Evolutionary conservation across 371 early-diverging fungal species (phyloP), one percentile per base, ranked within the genome.

Genomic region (Sporodiniella umbellata): DNA sequence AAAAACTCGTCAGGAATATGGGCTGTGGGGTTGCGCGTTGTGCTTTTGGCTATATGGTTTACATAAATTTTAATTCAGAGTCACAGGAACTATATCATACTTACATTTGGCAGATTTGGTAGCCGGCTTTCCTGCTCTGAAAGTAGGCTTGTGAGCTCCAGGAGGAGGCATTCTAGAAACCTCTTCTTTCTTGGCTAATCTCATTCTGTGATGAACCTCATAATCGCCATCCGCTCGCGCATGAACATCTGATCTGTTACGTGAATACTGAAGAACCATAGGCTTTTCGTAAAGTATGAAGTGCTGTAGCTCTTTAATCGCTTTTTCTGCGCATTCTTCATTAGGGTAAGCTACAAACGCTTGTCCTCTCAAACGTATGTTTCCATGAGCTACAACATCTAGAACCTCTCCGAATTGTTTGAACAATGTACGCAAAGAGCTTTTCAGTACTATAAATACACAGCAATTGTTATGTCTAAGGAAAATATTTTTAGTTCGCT

Each of bases 181-280:
- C 33, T 68, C 64, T 40, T 68, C 70, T 60, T 68, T 85, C 85
- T 43, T 78, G 42, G 69, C 73, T 35, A 78, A 40, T 17, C 90
- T 75, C 48, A 67, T 51, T 45, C 64, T 52, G 46, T 84, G 70
- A 62, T 76, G 80, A 17, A 77, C 71, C 1, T 76, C 82, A 58
- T 60, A 84, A 19, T 83, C 81, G 8, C 92, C 93, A 56, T 94
- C 93, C 26, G 56, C 53, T 47, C 87, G 77, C 23, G 88, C 88
- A 42, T 89, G 85, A 0, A 85, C 83, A 58, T 93, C 89, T 11
- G 94, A 94, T 66, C 84, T 90, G 45, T 78, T 75, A 60, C 81
- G 79, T 14, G 93, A 84, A 66, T 85, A 95, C 60, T 89, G 87
- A 22, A 94, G 80, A 65, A 93, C 92, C 85, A 98, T 81, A 0